Evolutionary conservation across 257 asterid species (phyloP).

Genomic region (Solanum dulcamara): DNA sequence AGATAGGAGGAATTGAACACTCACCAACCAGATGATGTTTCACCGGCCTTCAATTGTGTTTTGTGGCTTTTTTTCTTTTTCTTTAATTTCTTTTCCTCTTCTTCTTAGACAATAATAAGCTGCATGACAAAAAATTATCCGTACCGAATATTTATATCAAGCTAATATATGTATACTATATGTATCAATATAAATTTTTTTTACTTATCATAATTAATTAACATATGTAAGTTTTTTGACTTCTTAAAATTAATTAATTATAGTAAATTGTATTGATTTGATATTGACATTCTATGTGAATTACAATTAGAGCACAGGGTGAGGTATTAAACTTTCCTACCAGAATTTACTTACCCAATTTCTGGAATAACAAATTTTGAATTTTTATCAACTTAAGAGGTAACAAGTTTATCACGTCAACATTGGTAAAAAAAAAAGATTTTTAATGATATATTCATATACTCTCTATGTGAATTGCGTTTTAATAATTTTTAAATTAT

Average conservation of each 20-base stretch:
- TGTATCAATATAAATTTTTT: not conserved
- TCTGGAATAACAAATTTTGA: not conserved
- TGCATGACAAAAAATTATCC: accelerated
- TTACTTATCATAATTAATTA: not conserved
- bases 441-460: not conserved
- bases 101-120: not conserved
- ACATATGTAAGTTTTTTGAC: not conserved
- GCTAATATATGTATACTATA: not conserved
- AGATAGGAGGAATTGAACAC: not conserved
- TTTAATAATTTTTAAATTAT: not conserved
- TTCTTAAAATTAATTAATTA: not conserved
- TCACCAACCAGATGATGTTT: not conserved
- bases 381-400: not conserved
- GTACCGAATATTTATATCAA: not conserved
- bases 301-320: not conserved
- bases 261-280: not conserved
- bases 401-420: not conserved
- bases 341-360: not conserved
- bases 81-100: not conserved
- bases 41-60: not conserved
- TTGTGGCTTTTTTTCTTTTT: not conserved
- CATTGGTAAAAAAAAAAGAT: not conserved
- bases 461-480: not conserved
- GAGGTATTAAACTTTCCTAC: not conserved
- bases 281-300: not conserved